phyloP scores from a whole-genome alignment of 2,329 filamentous ascomycete genomes.

The Penicillium glabrum region DNA sequence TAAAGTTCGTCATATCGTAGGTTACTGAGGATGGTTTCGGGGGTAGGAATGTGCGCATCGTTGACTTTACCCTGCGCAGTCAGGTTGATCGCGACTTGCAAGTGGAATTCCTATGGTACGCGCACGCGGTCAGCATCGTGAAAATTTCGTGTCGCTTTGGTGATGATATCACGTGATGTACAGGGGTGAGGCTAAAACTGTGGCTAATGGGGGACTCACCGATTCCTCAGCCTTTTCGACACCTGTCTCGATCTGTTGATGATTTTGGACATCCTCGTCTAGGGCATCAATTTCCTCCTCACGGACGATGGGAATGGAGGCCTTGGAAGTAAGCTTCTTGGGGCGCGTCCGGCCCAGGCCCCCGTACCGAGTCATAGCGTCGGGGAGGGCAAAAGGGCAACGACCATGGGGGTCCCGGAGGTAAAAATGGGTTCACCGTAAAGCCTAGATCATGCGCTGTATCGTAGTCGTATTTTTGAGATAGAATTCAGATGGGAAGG shows the following conservation, averaged over 20 bases:
- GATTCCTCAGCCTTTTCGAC: slow-evolving; percentile 97
- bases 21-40: slow-evolving; percentile 61
- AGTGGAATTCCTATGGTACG: slow-evolving; percentile 77
- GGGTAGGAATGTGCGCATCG: slow-evolving; percentile 67
- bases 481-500: slow-evolving; percentile 54
- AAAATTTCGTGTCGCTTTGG: slow-evolving; percentile 35
- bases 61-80: slow-evolving; percentile 60
- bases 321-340: slow-evolving; percentile 85
- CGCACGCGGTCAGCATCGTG: slow-evolving; percentile 22
- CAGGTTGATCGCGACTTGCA: slow-evolving; percentile 78
- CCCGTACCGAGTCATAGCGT: slow-evolving; percentile 48
- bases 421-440: slow-evolving; percentile 64
- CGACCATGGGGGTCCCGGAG: slow-evolving; percentile 51
- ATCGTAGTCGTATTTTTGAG: slow-evolving; percentile 53
- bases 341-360: slow-evolving; percentile 51
- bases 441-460: slow-evolving; percentile 59
- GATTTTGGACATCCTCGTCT: slow-evolving; percentile 81
- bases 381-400: slow-evolving; percentile 37
- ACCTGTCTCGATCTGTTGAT: slow-evolving; percentile 85
- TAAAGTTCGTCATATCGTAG: slow-evolving; percentile 90
- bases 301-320: slow-evolving; percentile 79
- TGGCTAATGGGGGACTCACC: slow-evolving; percentile 62
- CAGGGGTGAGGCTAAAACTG: slow-evolving; percentile 35
- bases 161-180: slow-evolving; percentile 41
- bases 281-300: slow-evolving; percentile 89